phyloP scores from a whole-genome alignment of 2,329 filamentous ascomycete species.

The Trichoderma semiorbis region DNA sequence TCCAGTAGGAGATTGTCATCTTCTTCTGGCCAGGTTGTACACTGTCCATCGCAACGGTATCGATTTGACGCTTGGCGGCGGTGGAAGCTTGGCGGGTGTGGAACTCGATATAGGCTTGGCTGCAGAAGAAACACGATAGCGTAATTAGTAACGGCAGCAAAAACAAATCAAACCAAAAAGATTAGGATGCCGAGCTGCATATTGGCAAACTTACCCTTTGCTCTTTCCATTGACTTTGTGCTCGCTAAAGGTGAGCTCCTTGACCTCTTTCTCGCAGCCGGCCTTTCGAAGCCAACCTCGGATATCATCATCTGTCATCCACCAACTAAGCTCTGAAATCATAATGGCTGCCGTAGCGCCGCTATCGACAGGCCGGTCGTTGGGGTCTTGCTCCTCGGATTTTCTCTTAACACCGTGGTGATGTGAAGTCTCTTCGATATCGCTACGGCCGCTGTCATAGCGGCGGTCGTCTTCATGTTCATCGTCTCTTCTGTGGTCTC shows the following conservation, averaged over 20 bases:
- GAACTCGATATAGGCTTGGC: conserved; percentile 82
- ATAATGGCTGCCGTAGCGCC: conserved; percentile 68
- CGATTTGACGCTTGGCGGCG: conserved; percentile 77
- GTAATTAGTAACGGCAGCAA: neutral
- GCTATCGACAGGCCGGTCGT: conserved; percentile 57
- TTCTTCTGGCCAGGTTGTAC: conserved; percentile 62
- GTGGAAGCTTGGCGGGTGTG: conserved; percentile 78
- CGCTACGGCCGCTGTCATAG: conserved; percentile 26
- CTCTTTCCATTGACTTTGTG: conserved; percentile 99
- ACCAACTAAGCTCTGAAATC: conserved; percentile 91
- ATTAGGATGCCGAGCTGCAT: neutral
- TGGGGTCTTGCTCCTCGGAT: conserved; percentile 44
- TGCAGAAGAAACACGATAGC: conserved; percentile 28
- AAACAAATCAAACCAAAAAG: neutral
- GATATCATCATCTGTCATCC: conserved; percentile 93
- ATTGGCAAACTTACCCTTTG: conserved; percentile 68
- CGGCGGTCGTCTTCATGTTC: conserved; percentile 34
- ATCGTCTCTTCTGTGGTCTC: conserved; percentile 27
- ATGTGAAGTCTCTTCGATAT: conserved; percentile 23
- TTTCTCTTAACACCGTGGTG: conserved; percentile 58
- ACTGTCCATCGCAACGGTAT: conserved; percentile 55
- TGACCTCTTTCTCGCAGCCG: conserved; percentile 78
- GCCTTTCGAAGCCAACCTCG: conserved; percentile 79
- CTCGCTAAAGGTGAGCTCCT: conserved; percentile 94
- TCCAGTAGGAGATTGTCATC: conserved; percentile 70